These are phyloP conservation scores for Cylindrotheca closterium DNA, from an alignment of 108 stramenopile genomes.

Conservation along the genomic window DNA sequence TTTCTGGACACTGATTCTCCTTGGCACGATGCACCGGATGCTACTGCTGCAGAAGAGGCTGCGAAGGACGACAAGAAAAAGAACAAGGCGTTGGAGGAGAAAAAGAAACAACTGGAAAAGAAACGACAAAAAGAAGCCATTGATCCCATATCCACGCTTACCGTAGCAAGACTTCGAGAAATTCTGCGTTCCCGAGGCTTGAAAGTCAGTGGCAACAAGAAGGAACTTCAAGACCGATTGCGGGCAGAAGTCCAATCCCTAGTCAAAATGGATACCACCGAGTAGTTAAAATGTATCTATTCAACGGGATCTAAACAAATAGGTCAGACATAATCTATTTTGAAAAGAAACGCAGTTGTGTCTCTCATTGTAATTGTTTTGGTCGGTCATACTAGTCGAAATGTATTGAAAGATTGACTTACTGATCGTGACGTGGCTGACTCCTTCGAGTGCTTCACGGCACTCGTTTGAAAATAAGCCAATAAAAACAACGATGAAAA, in stretches of 20 bases:
- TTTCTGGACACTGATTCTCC: slow-evolving; percentile 57
- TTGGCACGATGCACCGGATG: slow-evolving; percentile 43
- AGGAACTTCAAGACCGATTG: slow-evolving; percentile 75
- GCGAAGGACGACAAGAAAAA: slow-evolving; percentile 14
- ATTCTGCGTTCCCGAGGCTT: slow-evolving; percentile 63
- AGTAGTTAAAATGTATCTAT: no score
- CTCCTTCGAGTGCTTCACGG: no score
- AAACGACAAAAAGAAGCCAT: slow-evolving; percentile 4
- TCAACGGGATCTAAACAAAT: no score
- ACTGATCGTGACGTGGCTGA: no score
- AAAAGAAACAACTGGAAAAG: slow-evolving; percentile 6
- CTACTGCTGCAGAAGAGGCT: slow-evolving; percentile 25
- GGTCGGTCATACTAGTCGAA: no score
- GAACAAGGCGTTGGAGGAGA: slow-evolving; percentile 9
- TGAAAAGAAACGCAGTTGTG: no score
- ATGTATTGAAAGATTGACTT: no score
- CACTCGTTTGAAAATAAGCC: no score
- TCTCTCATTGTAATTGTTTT: no score
- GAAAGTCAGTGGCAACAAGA: slow-evolving; percentile 71
- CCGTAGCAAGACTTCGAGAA: slow-evolving; percentile 78
- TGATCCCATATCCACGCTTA: slow-evolving; percentile 76
- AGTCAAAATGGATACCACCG: slow-evolving; percentile 34
- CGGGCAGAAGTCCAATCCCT: slow-evolving; percentile 67
- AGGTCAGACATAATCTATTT: no score
- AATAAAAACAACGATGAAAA: neutral